Base-by-base conservation (phyloP, 2,329 filamentous ascomycete species). In the Fusarium sp. region DNA sequence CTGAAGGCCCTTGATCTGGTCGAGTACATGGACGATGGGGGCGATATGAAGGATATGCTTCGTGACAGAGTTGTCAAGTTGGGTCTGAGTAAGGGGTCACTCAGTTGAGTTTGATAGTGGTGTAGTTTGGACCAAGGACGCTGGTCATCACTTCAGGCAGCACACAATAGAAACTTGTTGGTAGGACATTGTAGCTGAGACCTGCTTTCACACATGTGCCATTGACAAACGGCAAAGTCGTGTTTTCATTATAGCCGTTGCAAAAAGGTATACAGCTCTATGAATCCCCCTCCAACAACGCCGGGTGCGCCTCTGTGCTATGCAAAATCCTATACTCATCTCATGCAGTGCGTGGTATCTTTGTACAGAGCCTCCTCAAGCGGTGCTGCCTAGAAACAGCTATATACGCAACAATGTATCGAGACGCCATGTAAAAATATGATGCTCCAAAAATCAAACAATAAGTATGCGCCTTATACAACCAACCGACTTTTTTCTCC, bases 1-100 rank as follows among this genome's bases (percentile, higher is more conserved):
- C 82, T 86, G 8, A 86, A 87, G 71, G 89, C 91, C 6, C 82
- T 93, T 54, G 84, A 83, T 14, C 74, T 94, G 50, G 89, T 91
- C 3, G 84, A 86, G 46, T 86, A 86, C 71, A 82, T 86, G 43
- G 80, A 83, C 6, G 91, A 92, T 66, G 84, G 78, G 0, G 86
- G 85, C 2, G 74, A 77, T 6, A 72, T 89, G 64, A 81, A 83
- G 56, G 74, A 69, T 45, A 68, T 79, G 11, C 75, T 90, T 43
- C 81, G 83, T 24, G 78, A 79, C 6, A 84, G 81, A 59, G 83
- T 84, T 58, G 76, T 79, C 15, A 81, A 78, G 51, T 69, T 88
- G 65, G 68, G 69, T 3, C 73, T 80, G 38, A 39, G 42, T 24
- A 52, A 51, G 43, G 59, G 17, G 39, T 28, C 20, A 18, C 18